These are phyloP conservation scores for Suillus alpinus DNA, from an alignment of 768 basidiomycete genomes.

Conservation along the genomic window DNA sequence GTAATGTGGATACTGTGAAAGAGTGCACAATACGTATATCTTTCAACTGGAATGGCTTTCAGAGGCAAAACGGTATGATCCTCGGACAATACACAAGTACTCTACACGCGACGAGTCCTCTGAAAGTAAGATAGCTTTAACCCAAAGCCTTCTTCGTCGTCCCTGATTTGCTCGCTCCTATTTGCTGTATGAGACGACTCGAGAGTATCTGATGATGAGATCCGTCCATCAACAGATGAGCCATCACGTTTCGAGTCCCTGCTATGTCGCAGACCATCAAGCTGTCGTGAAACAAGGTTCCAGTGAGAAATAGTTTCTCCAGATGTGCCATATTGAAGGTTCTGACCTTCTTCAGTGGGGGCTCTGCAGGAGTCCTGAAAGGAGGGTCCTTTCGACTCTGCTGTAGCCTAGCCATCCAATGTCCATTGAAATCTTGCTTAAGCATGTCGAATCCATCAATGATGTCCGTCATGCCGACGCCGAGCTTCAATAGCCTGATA, in stretches of 20 bases:
- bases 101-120: neutral
- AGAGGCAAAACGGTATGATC: neutral
- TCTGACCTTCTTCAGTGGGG: neutral
- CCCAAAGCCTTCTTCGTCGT: neutral
- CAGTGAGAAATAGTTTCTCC: neutral
- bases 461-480: constrained; percentile 83
- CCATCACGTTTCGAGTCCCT: neutral
- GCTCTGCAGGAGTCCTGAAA: neutral
- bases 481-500: constrained; percentile 83
- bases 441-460: constrained; percentile 3
- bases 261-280: neutral
- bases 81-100: neutral
- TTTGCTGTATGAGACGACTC: neutral
- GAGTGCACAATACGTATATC: neutral
- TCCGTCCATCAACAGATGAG: neutral
- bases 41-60: neutral
- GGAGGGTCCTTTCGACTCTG: neutral
- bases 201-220: neutral
- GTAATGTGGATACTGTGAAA: no score
- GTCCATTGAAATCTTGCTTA: neutral
- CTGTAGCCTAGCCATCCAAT: neutral
- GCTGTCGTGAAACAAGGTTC: neutral
- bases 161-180: neutral
- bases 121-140: neutral
- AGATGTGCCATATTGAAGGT: neutral